Base-by-base conservation (phyloP, 805 yeast genomes). In the Candida pini region DNA sequence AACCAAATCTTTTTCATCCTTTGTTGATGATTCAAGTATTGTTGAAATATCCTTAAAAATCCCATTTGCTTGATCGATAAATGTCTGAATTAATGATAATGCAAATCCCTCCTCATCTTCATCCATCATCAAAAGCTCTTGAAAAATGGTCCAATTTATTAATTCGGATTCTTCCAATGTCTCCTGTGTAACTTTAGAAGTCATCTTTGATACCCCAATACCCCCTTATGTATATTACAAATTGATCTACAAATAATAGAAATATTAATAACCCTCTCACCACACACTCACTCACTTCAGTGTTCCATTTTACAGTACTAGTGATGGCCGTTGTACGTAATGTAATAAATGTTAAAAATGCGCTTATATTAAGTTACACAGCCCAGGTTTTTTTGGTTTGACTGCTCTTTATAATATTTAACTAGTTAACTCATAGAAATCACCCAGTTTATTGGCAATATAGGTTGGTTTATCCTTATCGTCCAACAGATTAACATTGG, bases 81-180 rank as follows among this genome's bases (percentile, higher is more conserved):
- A 90, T 21, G 94, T 88, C 40, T 74, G 74, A 35, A 90, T 81
- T 38, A 92, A 67, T 24, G 82, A 71, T 48, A 76, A 68, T 22
- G 90, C 80, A 65, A 92, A 92, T 6, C 87, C 96, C 39, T 89
- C 92, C 53, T 84, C 95, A 51, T 90, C 97, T 53, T 90, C 96
- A 60, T 92, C 98, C 97, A 92, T 89, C 34, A 85, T 79, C 33
- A 89, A 73, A 38, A 92, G 69, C 64, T 92, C 97, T 37, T 80
- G 76, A 55, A 92, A 81, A 19, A 88, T 90, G 28, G 73, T 65
- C 96, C 96, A 87, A 56, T 88, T 89, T 41, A 92, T 80, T 43
- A 85, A 66, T 26, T 85, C 94, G 8, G 77, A 56, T 47, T 62
- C 64, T 45, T 71, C 57, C 12, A 56, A 35, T 2, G 51, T 51